Evolutionary conservation across 1,284 basidiomycete genomes (phyloP), one percentile per base, ranked within the genome.

Genomic region (Melampsora americana): DNA sequence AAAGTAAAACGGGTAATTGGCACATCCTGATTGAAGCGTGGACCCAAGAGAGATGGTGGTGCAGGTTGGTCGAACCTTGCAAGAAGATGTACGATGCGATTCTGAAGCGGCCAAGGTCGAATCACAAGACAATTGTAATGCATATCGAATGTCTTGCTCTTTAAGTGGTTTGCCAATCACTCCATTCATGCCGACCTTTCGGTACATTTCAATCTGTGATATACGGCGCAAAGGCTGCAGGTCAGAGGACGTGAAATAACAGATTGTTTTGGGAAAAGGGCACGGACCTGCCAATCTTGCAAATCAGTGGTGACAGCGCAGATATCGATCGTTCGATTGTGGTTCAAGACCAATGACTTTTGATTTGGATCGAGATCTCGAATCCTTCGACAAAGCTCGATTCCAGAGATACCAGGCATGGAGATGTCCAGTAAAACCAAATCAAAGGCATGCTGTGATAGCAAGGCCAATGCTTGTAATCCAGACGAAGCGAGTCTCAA

Each of bases 141-240:
- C 72, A 16, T 65, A 61, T 44, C 56, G n/a, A 11, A 74, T 53
- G 28, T 74, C 65, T 23, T 26, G 53, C 23, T 74, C 50, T 53
- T 67, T 74, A 28, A 74, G 53, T 12, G 72, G 72, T 67, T 74
- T 74, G 1, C 64, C 72, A 32, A 74, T 74, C 1, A 74, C 72
- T 6, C 72, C 72, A 61, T 74, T 56, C 72, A 74, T 74, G 1
- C 50, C 64, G 1, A 59, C 16, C 28, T 30, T 26, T 66, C 44
- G 23, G 26, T 74, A 74, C 5, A 60, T 62, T 26, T 67, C 32
- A 30, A 74, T 53, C 72, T 74, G 20, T 56, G 20, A 56, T 56
- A 28, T 53, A 28, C 44, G 26, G 23, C 30, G 50, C 53, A 20
- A 42, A 44, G 61, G 32, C 12, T 2, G 1, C 6, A 56, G 50